phyloP scores from a whole-genome alignment of 805 yeast genomes.

The Saccharomyces cerevisiae region DNA sequence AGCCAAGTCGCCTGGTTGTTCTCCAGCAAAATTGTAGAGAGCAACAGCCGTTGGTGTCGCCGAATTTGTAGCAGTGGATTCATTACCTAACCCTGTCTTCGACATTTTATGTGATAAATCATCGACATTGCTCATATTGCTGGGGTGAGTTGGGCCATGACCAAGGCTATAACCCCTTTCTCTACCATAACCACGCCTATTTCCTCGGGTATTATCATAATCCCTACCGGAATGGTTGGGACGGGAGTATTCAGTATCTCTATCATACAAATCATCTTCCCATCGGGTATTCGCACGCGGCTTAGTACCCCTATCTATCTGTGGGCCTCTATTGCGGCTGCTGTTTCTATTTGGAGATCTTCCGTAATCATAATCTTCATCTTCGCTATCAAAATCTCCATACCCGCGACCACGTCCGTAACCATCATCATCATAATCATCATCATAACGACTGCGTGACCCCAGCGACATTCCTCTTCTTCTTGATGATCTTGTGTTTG shows the following conservation, averaged over 20 bases:
- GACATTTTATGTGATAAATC: slow-evolving; percentile 34
- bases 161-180: neutral
- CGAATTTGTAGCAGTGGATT: slow-evolving; percentile 6
- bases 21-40: slow-evolving; percentile 79
- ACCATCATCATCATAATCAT: neutral
- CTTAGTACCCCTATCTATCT: neutral
- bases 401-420: slow-evolving; percentile 1
- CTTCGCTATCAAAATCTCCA: neutral
- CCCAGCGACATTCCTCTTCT: slow-evolving; percentile 19
- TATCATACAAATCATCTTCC: slow-evolving; percentile 1
- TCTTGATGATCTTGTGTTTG: slow-evolving; percentile 24
- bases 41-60: slow-evolving; percentile 74
- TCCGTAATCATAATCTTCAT: neutral
- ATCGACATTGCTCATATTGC: slow-evolving; percentile 32
- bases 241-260: neutral
- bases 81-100: slow-evolving; percentile 15
- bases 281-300: neutral
- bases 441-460: slow-evolving; percentile 16
- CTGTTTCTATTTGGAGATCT: neutral
- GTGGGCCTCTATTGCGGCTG: neutral
- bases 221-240: neutral
- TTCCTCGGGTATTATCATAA: neutral
- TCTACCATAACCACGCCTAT: neutral
- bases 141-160: slow-evolving; percentile 2
- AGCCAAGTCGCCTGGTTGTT: slow-evolving; percentile 85